phyloP scores from a whole-genome alignment of 2,329 filamentous ascomycete species.

The Neophaeococcomyces mojaviensis region DNA sequence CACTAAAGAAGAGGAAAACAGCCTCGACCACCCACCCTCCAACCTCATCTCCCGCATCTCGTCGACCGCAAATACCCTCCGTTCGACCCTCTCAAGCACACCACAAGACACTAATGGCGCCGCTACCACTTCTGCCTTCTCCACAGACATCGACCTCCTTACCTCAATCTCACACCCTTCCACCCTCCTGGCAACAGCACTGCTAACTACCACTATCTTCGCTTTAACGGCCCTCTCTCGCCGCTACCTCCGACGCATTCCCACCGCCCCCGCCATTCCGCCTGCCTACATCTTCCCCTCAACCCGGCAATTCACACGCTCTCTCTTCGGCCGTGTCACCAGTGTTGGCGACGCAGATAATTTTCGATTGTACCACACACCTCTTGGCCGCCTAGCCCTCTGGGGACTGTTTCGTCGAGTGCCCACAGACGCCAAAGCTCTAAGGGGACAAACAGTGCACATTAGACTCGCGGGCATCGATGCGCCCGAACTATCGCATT shows the following conservation, averaged over 20 bases:
- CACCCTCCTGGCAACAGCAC: constrained; percentile 23
- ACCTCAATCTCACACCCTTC: constrained; percentile 23
- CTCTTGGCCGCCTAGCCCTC: constrained; percentile 75
- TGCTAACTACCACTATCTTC: constrained; percentile 23
- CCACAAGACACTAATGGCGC: constrained; percentile 9
- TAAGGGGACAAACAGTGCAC: constrained; percentile 75
- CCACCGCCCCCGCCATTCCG: constrained; percentile 65
- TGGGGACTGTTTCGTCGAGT: constrained; percentile 86
- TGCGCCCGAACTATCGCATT: constrained; percentile 87
- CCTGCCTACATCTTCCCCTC: constrained; percentile 54
- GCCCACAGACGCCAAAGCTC: constrained; percentile 58
- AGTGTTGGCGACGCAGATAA: constrained; percentile 95
- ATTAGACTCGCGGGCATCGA: constrained; percentile 87
- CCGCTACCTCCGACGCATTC: constrained; percentile 72
- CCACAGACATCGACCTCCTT: not conserved
- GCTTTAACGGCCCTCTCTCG: constrained; percentile 22
- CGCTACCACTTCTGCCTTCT: constrained; percentile 3
- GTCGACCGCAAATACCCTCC: constrained; percentile 2
- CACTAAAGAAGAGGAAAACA: constrained; percentile 1
- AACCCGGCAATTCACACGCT: constrained; percentile 50
- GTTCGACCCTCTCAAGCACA: constrained; percentile 1
- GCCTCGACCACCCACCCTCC: too few relatives aligned
- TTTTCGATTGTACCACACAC: constrained; percentile 90
- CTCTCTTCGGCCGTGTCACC: constrained; percentile 77
- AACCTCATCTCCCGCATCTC: not conserved